These are phyloP conservation scores for Entoloma clypeatum DNA, from an alignment of 1,284 basidiomycete species.

Conservation along the genomic window DNA sequence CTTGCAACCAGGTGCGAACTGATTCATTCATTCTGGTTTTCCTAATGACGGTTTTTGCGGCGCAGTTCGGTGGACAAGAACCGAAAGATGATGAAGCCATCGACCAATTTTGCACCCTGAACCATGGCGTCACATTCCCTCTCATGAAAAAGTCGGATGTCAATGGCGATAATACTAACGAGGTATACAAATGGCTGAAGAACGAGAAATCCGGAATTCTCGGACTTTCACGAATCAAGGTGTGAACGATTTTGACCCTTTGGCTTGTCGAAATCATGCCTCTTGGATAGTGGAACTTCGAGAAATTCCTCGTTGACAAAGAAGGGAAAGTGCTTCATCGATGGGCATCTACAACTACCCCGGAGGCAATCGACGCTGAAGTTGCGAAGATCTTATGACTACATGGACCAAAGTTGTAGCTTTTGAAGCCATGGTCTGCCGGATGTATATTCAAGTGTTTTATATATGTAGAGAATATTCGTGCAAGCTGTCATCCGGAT, in stretches of 20 bases:
- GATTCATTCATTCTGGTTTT: conserved; percentile 2
- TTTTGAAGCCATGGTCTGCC: not conserved
- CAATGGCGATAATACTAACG: conserved; percentile 77
- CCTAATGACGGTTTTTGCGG: not conserved
- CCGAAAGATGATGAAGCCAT: conserved; percentile 70
- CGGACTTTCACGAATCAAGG: conserved; percentile 77
- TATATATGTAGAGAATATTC: too few species aligned
- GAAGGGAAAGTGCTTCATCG: conserved; percentile 73
- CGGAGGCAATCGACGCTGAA: conserved; percentile 60
- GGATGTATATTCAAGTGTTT: not conserved
- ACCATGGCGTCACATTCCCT: conserved; percentile 83
- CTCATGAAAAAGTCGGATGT: conserved; percentile 90
- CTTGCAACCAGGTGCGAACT: conserved; percentile 78
- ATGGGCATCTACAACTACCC: conserved; percentile 79
- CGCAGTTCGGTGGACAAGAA: conserved; percentile 73
- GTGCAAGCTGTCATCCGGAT: too few species aligned
- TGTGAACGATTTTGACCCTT: conserved; percentile 25
- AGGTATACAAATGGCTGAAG: conserved; percentile 88
- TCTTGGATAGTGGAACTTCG: conserved; percentile 68
- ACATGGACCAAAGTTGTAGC: not conserved
- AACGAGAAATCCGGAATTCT: conserved; percentile 69
- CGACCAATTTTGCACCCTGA: conserved; percentile 62
- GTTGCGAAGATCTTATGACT: conserved; percentile 58
- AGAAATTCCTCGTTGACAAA: conserved; percentile 70
- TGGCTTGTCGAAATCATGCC: not conserved